Conservation (phyloP, 164 flowering plant genomes). For the Stephania cephalantha region DNA sequence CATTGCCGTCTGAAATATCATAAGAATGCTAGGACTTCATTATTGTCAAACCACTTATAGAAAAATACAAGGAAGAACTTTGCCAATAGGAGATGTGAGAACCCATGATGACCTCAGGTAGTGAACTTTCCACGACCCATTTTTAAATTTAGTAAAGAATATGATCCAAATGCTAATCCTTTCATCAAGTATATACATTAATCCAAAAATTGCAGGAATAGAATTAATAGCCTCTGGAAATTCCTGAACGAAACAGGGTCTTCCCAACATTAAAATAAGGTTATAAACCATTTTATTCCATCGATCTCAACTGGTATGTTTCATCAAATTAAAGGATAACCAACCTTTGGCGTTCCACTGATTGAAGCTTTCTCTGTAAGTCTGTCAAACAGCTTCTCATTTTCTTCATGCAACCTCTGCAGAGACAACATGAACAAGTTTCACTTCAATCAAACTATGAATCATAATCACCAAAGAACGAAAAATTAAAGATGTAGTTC, state of each 20-base stretch:
- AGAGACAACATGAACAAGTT: constrained; percentile 8
- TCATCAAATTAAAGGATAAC: background rate
- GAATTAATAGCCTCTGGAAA: background rate
- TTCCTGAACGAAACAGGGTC: background rate
- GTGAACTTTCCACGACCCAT: background rate
- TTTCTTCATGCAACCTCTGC: constrained; percentile 97
- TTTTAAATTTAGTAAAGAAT: background rate
- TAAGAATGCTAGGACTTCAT: too few species aligned
- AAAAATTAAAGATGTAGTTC: background rate
- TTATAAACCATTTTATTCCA: background rate
- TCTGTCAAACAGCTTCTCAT: constrained; percentile 87
- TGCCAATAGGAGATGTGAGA: background rate
- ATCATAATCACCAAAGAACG: background rate
- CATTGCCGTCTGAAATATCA: too few species aligned
- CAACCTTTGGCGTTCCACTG: constrained; percentile 67
- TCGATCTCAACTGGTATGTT: background rate
- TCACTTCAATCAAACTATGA: background rate
- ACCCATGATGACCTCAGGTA: background rate
- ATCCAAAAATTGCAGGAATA: background rate
- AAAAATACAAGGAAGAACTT: background rate
- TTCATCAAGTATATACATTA: background rate
- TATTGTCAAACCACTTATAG: background rate
- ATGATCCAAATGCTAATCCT: background rate
- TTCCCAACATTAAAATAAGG: background rate
- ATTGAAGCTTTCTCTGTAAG: constrained; percentile 74